Evolutionary conservation across 2,329 filamentous ascomycete species (phyloP).

Genomic region (Aspergillus aculeatus): DNA sequence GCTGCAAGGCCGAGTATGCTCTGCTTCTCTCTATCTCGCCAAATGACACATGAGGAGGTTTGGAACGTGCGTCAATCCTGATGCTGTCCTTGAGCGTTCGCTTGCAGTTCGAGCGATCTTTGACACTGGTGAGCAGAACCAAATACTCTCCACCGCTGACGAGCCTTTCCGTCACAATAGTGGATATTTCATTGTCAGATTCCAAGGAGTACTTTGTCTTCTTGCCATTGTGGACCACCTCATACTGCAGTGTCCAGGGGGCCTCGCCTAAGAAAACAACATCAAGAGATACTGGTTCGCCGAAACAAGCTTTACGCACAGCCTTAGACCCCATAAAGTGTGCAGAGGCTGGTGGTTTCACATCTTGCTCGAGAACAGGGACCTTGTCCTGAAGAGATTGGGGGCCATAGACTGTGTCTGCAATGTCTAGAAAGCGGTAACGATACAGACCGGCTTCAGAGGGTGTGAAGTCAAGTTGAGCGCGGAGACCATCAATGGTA

Average conservation of each 20-base stretch:
- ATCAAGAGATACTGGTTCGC: conserved; percentile 72
- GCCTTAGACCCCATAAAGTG: conserved; percentile 59
- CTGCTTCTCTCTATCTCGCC: conserved; percentile 80
- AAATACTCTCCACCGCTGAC: conserved; percentile 86
- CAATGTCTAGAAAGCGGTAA: conserved; percentile 79
- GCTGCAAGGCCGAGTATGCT: conserved; percentile 72
- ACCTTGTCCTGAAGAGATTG: conserved; percentile 61
- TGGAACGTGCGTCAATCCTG: conserved; percentile 81
- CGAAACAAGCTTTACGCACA: conserved; percentile 70
- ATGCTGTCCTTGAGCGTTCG: conserved; percentile 80
- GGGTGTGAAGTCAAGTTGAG: conserved; percentile 82
- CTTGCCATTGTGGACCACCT: conserved; percentile 85
- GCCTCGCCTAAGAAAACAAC: conserved; percentile 76
- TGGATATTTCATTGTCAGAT: conserved; percentile 63
- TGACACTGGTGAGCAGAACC: conserved; percentile 78
- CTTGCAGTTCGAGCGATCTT: conserved; percentile 83
- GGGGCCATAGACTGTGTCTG: conserved; percentile 75
- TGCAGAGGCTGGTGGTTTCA: conserved; percentile 88
- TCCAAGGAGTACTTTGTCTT: conserved; percentile 67
- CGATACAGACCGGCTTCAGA: conserved; percentile 77
- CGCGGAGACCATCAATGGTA: conserved; percentile 68
- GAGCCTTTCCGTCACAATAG: conserved; percentile 72
- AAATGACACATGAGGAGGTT: conserved; percentile 83
- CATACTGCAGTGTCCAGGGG: conserved; percentile 89
- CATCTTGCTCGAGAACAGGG: conserved; percentile 75